Base-by-base conservation (phyloP, 2,329 filamentous ascomycete species). In the Aureobasidium sp. region DNA sequence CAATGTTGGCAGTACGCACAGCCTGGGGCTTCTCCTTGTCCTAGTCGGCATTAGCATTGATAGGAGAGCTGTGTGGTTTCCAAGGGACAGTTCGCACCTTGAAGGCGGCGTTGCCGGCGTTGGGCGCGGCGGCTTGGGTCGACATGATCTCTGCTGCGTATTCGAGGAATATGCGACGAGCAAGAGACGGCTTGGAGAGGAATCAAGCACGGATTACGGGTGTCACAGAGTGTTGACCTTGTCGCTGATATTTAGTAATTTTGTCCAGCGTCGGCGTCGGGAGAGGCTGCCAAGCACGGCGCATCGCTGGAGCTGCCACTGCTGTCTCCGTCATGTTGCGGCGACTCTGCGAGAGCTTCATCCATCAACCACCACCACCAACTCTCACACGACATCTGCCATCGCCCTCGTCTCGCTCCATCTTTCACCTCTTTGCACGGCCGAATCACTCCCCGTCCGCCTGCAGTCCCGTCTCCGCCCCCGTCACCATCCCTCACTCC, bases 21-120 rank as follows among this genome's bases (percentile, higher is more conserved):
- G 94, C 94, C 82, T 94, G 88, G 69, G 94, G 94, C 90, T 99
- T 99, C 82, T 97, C 94, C 86, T 97, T 99, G 75, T 87, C 85
- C 82, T 85, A 70, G 6, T 7, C n/a, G 29, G 17, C n/a, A 42
- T 60, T 12, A 60, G 56, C 9, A 60, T 49, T 25, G 42, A 31
- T 37, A 31, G n/a, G 34, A 31, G 31, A 29, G 27, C 5, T 42
- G 11, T 2, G 41, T 11, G 14, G 51, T 55, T 55, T 45, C 8
- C 31, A 44, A 7, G 20, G 39, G 31, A n/a, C 31, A 27, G 20
- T 64, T 44, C 58, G 12, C 71, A 86, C 84, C 77, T 85, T 87
- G 80, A 89, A 89, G 67, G 85, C 80, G 74, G 80, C 82, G 78
- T 87, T 87, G 74, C 79, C 79, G 69, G 78, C 78, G 72, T 78